Evolutionary conservation across 306 rosid species (phyloP), one percentile per base, ranked within the genome.

Genomic region (Elaeagnus macrophylla): DNA sequence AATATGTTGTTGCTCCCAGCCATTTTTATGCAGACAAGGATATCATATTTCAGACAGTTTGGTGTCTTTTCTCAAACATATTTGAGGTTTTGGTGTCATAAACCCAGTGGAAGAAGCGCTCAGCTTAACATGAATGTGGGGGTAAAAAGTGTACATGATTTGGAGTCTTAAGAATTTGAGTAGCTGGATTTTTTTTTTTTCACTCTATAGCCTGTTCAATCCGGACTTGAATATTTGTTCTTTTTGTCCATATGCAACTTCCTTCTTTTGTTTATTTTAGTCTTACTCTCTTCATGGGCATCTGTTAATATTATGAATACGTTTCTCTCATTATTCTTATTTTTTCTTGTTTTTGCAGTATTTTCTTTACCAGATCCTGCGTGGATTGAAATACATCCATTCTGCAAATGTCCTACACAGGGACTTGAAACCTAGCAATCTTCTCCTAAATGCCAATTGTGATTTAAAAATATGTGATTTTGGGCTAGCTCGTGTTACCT

Each of bases 351-450:
- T 49, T 20, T 11, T 73, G 81, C 87, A 89, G 97, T 89, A 89
- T 69, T 89, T 89, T 72, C 86, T 89, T 47, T 89, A 89, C 72
- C 95, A 89, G 75, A 86, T 89, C 62, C 97, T 86, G 15, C 97
- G 95, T 15, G 97, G 97, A 56, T 75, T 89, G 88, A 89, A 89
- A 72, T 89, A 89, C 85, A 89, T 89, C 39, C 95, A 89, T 76
- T 86, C 97, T 40, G 97, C 97, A 17, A 86, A 86, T 79, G 97
- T 89, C 59, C 79, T 89, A 74, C 97, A 89, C 62, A 75, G 97
- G 76, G 97, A 89, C 81, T 74, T 89, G 56, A 89, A 89, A 49
- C 97, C 97, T 41, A 86, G 95, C 94, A 89, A 89, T 71, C 95
- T 89, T 63, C 94, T 89, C 40, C 75, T 89, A 46, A 89, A 86